Evolutionary conservation across 2,329 filamentous ascomycete genomes (phyloP).

Genomic region (Ophiostoma tasmaniense): DNA sequence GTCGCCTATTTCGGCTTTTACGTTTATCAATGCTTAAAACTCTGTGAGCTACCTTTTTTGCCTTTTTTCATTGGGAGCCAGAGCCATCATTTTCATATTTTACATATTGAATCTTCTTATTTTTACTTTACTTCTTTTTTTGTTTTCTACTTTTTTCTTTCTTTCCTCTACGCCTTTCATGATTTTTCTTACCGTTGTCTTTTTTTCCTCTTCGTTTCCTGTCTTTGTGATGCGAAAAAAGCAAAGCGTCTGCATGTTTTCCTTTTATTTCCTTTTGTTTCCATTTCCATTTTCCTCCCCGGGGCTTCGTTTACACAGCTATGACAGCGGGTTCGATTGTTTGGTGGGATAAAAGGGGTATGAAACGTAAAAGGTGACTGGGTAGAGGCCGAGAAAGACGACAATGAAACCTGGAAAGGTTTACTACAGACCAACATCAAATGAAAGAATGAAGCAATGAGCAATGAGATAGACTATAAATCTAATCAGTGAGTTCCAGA

Average conservation of each 20-base stretch:
- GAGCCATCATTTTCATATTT: neutral
- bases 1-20: neutral
- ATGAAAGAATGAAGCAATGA: neutral
- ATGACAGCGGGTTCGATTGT: neutral
- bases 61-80: neutral
- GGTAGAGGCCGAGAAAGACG: neutral
- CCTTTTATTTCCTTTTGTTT: conserved; percentile 3
- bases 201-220: neutral
- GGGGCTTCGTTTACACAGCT: neutral
- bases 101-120: neutral
- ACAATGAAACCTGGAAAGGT: neutral
- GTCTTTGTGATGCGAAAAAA: neutral
- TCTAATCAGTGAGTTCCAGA: neutral
- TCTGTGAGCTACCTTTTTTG: neutral
- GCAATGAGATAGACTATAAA: neutral
- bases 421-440: neutral
- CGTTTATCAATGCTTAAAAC: neutral
- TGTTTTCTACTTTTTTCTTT: neutral
- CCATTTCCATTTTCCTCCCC: neutral
- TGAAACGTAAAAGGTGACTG: neutral
- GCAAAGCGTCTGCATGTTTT: conserved; percentile 4
- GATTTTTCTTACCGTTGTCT: neutral
- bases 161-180: neutral
- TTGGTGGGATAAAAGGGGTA: conserved; percentile 1
- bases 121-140: neutral